Conservation (phyloP, 768 basidiomycete genomes). For the Lyophyllum decastes region DNA sequence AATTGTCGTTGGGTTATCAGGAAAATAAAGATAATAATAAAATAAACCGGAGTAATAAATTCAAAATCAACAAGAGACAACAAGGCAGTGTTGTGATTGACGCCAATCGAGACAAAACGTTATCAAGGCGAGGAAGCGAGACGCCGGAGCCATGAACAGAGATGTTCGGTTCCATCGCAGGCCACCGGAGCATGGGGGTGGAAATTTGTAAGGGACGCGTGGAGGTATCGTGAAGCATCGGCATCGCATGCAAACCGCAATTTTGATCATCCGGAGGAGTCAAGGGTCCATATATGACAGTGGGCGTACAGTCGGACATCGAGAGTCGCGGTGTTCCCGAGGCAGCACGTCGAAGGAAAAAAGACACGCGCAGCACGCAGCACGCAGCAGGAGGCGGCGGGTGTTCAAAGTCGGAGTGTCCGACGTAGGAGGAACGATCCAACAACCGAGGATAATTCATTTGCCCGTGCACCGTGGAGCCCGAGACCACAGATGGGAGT, state of each 20-base stretch:
- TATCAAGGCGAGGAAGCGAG: background rate
- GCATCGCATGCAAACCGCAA: background rate
- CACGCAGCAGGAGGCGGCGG: slow-evolving; percentile 5
- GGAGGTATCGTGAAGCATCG: background rate
- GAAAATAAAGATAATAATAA: background rate
- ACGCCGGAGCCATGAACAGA: background rate
- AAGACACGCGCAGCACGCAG: slow-evolving; percentile 5
- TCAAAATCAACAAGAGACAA: slow-evolving; percentile 1
- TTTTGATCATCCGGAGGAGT: background rate
- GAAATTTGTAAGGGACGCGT: background rate
- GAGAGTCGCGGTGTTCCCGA: background rate
- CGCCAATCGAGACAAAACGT: background rate
- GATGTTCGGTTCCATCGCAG: background rate
- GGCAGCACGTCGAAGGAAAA: background rate
- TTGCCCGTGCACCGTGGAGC: background rate
- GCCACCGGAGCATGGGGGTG: background rate
- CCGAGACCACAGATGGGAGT: slow-evolving; percentile 1
- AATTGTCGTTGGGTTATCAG: background rate
- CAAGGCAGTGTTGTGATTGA: background rate
- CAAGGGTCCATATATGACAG: background rate
- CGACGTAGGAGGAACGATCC: background rate
- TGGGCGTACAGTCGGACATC: background rate
- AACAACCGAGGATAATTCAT: background rate
- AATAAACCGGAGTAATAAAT: background rate
- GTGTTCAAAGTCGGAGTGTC: background rate